Evolutionary conservation across 768 basidiomycete genomes (phyloP), one percentile per base, ranked within the genome.

Genomic region (Russula virescens): DNA sequence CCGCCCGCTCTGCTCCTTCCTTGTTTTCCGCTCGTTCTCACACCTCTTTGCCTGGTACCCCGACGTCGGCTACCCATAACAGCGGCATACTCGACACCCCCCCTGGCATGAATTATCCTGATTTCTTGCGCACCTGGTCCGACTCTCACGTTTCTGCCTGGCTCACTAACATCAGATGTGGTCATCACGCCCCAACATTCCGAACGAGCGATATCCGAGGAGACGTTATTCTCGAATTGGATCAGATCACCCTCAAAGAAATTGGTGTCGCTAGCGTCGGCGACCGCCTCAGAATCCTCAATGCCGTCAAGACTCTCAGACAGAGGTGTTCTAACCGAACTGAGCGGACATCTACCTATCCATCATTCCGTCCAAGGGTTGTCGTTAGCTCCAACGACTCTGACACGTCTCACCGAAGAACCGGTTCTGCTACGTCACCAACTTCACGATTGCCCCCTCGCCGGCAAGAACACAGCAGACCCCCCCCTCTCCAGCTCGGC

Each of bases 201-300:
- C 82, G 79, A 52, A 79, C 81, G 5, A 90, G 96, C 75, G 96
- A 99, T 71, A 96, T 99, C 69, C 77, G 92, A 55, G 94, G 96
- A 6, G 89, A 92, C 71, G 86, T 99, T 23, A 76, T 99, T 19
- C 80, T 98, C 54, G 97, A 99, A 66, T 77, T 98, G 49, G 96
- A 98, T 70, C 91, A 94, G 73, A 74, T 77, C 8, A 88, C 86
- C 2, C 76, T 99, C 54, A 91, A 87, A 71, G 97, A 99, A 75
- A 91, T 98, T 85, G 89, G 89, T 16, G 83, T 99, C 31, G 69
- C 79, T 35, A 92, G 88, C 73, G 88, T 99, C 46, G 97, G 97
- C 13, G 97, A 99, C 74, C 79, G 95, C 53, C 83, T 98, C 9
- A 82, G 92, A 70, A 89, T 99, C 54, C 70, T 93, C 21, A 88